phyloP scores from a whole-genome alignment of 306 rosid species.

The Trifolium fragiferum region DNA sequence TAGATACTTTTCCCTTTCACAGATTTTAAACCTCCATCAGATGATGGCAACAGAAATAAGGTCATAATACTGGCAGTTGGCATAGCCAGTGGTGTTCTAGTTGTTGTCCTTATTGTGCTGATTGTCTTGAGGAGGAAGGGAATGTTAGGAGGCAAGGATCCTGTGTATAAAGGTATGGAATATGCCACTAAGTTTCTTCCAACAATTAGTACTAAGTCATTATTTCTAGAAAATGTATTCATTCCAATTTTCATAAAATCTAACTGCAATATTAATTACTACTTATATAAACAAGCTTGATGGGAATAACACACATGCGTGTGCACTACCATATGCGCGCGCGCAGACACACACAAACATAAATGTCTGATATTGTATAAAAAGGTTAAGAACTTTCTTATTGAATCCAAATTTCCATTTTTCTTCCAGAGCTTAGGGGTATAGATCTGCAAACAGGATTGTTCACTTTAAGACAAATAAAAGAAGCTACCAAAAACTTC shows the following conservation, averaged over 20 bases:
- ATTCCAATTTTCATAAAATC: no score
- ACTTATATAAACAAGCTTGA: no score
- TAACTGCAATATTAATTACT: no score
- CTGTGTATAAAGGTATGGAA: slow-evolving; percentile 69
- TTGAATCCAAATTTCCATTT: slow-evolving; percentile 30
- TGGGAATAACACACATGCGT: no score
- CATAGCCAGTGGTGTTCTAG: slow-evolving; percentile 46
- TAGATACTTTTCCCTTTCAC: slow-evolving; percentile 37
- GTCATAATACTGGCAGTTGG: slow-evolving; percentile 40
- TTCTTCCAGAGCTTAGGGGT: slow-evolving; percentile 70
- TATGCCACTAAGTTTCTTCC: slow-evolving; percentile 22
- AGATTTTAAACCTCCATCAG: slow-evolving; percentile 77
- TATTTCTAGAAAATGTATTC: no score
- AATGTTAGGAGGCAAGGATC: slow-evolving; percentile 65
- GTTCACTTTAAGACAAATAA: slow-evolving; percentile 81
- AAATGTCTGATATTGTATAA: not conserved
- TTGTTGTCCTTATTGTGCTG: slow-evolving; percentile 54
- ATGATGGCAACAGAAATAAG: slow-evolving; percentile 35
- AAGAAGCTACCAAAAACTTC: slow-evolving; percentile 81
- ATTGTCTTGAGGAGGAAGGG: slow-evolving; percentile 68
- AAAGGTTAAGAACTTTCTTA: slow-evolving; percentile 12
- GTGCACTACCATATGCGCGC: no score
- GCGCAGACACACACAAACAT: no score
- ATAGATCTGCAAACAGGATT: slow-evolving; percentile 84
- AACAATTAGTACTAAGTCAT: not conserved